Conservation (phyloP, 1,284 basidiomycete species). For the Amylostereum areolatum region DNA sequence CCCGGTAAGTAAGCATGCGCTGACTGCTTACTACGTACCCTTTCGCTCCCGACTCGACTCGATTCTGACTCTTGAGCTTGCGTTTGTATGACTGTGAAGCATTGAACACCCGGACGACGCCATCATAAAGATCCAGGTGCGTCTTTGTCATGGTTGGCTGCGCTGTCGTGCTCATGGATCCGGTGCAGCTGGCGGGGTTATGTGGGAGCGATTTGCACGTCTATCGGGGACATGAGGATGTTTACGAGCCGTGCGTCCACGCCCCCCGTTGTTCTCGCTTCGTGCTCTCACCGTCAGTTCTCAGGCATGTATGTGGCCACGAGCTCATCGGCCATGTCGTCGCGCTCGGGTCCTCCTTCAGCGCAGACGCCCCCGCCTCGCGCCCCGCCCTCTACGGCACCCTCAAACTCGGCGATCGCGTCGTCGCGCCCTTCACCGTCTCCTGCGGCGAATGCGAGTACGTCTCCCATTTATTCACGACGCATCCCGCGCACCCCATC, state of each 20-base stretch:
- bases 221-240: too few relatives aligned
- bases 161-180: background rate
- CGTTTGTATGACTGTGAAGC: conserved; percentile 27
- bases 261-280: too few relatives aligned
- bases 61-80: background rate
- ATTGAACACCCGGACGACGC: conserved; percentile 69
- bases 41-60: background rate
- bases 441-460: conserved; percentile 80
- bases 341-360: conserved; percentile 63
- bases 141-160: background rate
- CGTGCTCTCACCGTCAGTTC: background rate
- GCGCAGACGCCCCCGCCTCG: conserved; percentile 27
- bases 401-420: conserved; percentile 74
- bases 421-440: conserved; percentile 84
- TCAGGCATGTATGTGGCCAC: conserved; percentile 67
- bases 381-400: conserved; percentile 60
- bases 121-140: conserved; percentile 64
- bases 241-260: too few relatives aligned
- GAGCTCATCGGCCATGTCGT: conserved; percentile 81
- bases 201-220: too few relatives aligned
- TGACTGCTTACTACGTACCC: too few relatives aligned
- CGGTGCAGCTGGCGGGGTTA: conserved; percentile 60
- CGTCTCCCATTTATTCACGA: conserved; percentile 26
- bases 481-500: background rate
- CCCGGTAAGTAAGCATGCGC: conserved; percentile 34